Percentiles rank a stretch among this genome's conserved stretches.
Conservation (phyloP, 352 stramenopile species). For the Elongisporangium senticosum region DNA sequence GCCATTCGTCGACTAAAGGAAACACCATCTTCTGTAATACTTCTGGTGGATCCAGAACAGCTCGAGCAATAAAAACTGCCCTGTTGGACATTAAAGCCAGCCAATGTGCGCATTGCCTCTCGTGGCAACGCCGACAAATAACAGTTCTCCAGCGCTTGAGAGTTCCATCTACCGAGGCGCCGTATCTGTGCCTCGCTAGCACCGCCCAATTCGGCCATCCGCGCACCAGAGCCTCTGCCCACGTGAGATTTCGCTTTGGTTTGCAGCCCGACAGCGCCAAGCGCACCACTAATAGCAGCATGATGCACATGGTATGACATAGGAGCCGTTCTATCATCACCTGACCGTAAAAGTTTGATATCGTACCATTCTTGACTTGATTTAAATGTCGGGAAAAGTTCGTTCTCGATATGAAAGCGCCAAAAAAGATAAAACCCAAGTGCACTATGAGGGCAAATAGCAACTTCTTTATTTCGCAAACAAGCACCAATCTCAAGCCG, state of each 20-base stretch:
- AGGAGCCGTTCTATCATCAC: slow-evolving; percentile 1
- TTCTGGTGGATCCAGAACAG: no score
- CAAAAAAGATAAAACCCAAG: slow-evolving; percentile 8
- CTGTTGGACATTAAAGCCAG: slow-evolving; percentile 4
- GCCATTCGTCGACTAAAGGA: no score
- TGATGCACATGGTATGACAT: slow-evolving; percentile 6
- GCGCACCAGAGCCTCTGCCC: neutral
- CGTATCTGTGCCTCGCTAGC: slow-evolving; percentile 10
- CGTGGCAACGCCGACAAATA: slow-evolving; percentile 5
- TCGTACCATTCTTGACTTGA: slow-evolving; percentile 3
- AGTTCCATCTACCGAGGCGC: slow-evolving; percentile 7
- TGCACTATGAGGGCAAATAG: slow-evolving; percentile 3
- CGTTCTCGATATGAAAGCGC: slow-evolving; percentile 2
- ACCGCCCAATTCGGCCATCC: slow-evolving; percentile 6
- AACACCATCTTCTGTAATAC: no score
- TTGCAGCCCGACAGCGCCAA: neutral
- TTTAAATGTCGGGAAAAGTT: neutral
- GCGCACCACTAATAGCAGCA: neutral
- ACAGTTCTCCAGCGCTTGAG: slow-evolving; percentile 5
- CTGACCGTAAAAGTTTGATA: slow-evolving; percentile 2
- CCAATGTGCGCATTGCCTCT: slow-evolving; percentile 7
- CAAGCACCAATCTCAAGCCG: slow-evolving; percentile 4
- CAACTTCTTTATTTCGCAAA: slow-evolving; percentile 6
- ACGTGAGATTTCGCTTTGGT: slow-evolving; percentile 5
- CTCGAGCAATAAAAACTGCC: neutral